Evolutionary conservation across 2,329 filamentous ascomycete species (phyloP).

Genomic region (Scopulariopsis brevicaulis): DNA sequence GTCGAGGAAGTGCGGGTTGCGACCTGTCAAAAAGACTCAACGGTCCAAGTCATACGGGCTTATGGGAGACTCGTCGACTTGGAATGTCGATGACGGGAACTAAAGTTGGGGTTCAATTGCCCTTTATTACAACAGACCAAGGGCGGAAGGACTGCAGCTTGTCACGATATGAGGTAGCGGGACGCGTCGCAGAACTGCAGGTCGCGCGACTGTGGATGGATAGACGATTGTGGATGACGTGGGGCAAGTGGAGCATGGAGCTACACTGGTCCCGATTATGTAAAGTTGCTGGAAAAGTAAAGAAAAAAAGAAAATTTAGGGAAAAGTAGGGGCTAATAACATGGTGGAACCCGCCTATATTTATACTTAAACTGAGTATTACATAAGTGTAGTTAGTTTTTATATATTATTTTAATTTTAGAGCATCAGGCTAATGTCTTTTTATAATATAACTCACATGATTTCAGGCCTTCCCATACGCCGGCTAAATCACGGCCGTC

Average conservation of each 20-base stretch:
- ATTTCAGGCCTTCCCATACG: not conserved
- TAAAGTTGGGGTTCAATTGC: not conserved
- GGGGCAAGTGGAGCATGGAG: not conserved
- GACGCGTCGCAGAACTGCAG: not conserved
- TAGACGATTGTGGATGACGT: not conserved
- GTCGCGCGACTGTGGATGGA: not conserved
- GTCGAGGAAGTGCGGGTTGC: no score
- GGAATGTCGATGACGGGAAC: not conserved
- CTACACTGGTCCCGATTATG: not conserved
- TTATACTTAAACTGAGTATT: not conserved
- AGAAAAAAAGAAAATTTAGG: not conserved
- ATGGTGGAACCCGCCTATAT: not conserved
- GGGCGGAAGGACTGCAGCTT: not conserved
- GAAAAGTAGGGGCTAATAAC: not conserved
- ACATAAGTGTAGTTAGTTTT: not conserved
- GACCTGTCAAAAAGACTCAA: no score
- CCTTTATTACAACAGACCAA: not conserved
- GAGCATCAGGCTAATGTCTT: not conserved
- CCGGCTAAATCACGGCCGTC: not conserved
- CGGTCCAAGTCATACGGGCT: not conserved
- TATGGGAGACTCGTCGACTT: not conserved
- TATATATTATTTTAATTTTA: not conserved
- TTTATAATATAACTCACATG: not conserved
- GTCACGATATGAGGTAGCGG: not conserved
- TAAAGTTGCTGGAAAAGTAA: not conserved